A percentile compares a stretch with the other conserved stretches of the same genome.
phyloP scores from a whole-genome alignment of 192 early-diverging fungal species.

The Rhizoclosmatium globosum region DNA sequence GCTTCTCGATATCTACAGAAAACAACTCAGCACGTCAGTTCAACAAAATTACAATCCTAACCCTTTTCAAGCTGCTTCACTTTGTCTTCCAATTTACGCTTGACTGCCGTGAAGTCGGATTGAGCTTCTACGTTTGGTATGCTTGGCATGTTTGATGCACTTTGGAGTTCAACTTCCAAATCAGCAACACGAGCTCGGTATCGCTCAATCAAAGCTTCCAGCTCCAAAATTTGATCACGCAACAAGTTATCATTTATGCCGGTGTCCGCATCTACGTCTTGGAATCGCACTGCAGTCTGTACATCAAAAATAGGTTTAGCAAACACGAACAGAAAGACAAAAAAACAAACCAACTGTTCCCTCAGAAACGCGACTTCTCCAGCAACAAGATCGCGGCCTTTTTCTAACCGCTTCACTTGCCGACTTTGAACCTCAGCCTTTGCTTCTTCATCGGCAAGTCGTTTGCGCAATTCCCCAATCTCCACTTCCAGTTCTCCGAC shows the following conservation, averaged over 20 bases:
- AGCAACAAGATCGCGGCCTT: constrained; percentile 49
- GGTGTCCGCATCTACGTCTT: constrained; percentile 64
- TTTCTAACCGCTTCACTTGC: constrained; percentile 47
- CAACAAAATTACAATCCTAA: background rate
- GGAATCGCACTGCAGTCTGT: constrained; percentile 54
- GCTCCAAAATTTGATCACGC: constrained; percentile 60
- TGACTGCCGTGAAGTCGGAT: background rate
- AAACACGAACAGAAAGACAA: too few species aligned
- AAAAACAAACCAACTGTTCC: constrained; percentile 66
- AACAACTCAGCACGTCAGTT: background rate
- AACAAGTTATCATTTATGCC: background rate
- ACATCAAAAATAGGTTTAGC: background rate
- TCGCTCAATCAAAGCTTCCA: constrained; percentile 71
- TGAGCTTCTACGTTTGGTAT: background rate
- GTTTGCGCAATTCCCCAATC: constrained; percentile 11
- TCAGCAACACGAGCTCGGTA: constrained; percentile 37
- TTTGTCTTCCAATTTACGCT: background rate
- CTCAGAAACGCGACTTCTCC: constrained; percentile 71
- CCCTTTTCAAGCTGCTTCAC: background rate
- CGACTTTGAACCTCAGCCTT: background rate
- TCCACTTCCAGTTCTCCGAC: constrained; percentile 47
- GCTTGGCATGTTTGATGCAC: background rate
- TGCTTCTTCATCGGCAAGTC: background rate
- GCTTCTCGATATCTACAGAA: background rate
- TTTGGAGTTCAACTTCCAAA: constrained; percentile 40